A percentile compares a stretch with the other conserved stretches of the same genome.
These are phyloP conservation scores for Ophiostoma quercus DNA, from an alignment of 2,329 filamentous ascomycete genomes.

Conservation along the genomic window DNA sequence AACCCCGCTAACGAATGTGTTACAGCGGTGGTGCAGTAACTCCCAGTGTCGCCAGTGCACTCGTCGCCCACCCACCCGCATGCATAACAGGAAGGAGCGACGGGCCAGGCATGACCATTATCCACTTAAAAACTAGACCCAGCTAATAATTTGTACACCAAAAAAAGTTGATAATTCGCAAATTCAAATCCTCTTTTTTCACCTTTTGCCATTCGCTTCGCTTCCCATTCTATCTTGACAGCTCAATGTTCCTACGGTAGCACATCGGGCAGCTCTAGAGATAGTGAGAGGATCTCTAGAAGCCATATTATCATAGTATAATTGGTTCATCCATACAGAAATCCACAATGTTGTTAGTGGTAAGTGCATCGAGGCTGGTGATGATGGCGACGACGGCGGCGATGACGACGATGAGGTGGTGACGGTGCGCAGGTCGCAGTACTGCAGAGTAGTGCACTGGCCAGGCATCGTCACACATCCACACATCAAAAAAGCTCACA, in stretches of 20 bases:
- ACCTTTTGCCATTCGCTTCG: not conserved
- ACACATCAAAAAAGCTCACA: not conserved
- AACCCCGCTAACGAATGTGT: constrained; percentile 19
- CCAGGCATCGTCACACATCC: not conserved
- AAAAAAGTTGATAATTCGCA: constrained; percentile 21
- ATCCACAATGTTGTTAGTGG: constrained; percentile 36
- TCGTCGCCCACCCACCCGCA: constrained; percentile 3
- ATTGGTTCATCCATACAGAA: constrained; percentile 33
- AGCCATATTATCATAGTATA: constrained; percentile 42
- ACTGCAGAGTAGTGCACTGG: not conserved
- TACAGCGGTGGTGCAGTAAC: not conserved
- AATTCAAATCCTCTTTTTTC: constrained; percentile 17
- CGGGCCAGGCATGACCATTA: not conserved
- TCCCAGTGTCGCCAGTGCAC: not conserved
- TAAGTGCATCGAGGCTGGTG: constrained; percentile 28
- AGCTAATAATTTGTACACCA: constrained; percentile 18
- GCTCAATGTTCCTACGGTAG: constrained; percentile 63
- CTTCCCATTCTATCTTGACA: constrained; percentile 8
- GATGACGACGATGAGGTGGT: not conserved
- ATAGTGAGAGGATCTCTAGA: constrained; percentile 73
- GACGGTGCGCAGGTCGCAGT: not conserved
- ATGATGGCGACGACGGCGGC: not conserved
- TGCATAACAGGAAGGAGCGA: not conserved
- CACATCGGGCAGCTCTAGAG: constrained; percentile 67
- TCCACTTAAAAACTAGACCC: constrained; percentile 19